Conservation (phyloP, 23 red algal genomes). For the Gracilaria caudata region DNA sequence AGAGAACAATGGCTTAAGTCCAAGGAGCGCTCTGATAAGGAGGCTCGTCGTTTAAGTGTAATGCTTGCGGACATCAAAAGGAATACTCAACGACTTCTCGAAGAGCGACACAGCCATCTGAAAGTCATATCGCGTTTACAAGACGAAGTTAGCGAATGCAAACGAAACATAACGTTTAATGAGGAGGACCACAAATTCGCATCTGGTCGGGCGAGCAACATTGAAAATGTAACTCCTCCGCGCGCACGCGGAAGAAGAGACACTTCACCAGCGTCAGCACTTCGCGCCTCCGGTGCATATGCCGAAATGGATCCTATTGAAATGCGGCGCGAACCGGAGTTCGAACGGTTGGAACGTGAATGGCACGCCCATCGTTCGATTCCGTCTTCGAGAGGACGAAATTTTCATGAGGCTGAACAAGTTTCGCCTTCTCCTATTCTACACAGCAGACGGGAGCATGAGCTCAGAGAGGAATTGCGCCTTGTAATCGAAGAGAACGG, state of each 20-base stretch:
- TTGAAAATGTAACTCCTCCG: slow-evolving; percentile 36
- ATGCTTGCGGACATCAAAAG: slow-evolving; percentile 50
- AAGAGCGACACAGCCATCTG: slow-evolving; percentile 37
- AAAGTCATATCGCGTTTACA: slow-evolving; percentile 37
- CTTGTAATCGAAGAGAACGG: slow-evolving; percentile 47
- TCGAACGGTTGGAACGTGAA: slow-evolving; percentile 25
- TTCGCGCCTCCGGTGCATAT: background rate
- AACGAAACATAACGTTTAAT: background rate
- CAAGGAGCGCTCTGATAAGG: slow-evolving; percentile 21
- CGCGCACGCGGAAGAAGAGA: slow-evolving; percentile 14
- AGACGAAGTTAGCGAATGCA: slow-evolving; percentile 48
- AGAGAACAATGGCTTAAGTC: slow-evolving; percentile 23
- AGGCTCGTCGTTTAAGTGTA: slow-evolving; percentile 15
- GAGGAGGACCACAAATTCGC: background rate
- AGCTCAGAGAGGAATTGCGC: slow-evolving; percentile 43
- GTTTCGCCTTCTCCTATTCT: slow-evolving; percentile 7
- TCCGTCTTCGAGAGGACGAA: slow-evolving; percentile 17
- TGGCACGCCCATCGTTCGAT: slow-evolving; percentile 19
- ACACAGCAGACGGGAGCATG: slow-evolving; percentile 25
- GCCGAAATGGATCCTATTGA: slow-evolving; percentile 15
- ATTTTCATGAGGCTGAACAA: slow-evolving; percentile 35
- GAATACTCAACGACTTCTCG: slow-evolving; percentile 40
- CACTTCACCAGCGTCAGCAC: slow-evolving; percentile 9
- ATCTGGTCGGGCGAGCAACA: slow-evolving; percentile 7
- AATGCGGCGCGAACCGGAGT: slow-evolving; percentile 21